Conservation (phyloP, 345 rosid species). For the Aquilaria yunnanensis region DNA sequence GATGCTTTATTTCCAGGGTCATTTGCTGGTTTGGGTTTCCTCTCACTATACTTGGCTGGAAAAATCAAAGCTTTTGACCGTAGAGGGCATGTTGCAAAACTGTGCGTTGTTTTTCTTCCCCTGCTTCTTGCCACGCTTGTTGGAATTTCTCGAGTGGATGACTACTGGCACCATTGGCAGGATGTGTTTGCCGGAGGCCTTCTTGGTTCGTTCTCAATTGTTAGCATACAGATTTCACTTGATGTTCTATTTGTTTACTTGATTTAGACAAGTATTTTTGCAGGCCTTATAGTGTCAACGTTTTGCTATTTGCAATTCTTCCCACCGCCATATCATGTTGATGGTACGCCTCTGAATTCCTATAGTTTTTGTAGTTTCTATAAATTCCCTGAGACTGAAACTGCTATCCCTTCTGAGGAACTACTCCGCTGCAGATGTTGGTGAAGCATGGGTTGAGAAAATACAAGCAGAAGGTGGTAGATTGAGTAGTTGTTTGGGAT, state of each 20-base stretch:
- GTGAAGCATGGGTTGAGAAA: background rate
- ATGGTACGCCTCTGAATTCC: constrained; percentile 28
- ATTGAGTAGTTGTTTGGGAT: background rate
- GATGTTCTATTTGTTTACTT: constrained; percentile 1
- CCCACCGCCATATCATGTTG: constrained; percentile 54
- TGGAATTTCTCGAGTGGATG: constrained; percentile 77
- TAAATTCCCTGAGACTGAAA: background rate
- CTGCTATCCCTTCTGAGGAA: background rate
- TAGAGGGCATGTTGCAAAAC: constrained; percentile 68
- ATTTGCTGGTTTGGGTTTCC: constrained; percentile 58
- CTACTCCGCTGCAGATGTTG: background rate
- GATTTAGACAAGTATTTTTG: constrained; percentile 7
- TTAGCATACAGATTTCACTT: constrained; percentile 7
- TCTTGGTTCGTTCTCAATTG: constrained; percentile 35
- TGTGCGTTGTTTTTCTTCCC: constrained; percentile 59
- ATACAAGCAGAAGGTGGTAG: no score
- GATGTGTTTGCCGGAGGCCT: constrained; percentile 82
- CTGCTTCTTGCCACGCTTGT: constrained; percentile 60
- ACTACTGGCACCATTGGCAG: constrained; percentile 90
- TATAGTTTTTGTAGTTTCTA: background rate
- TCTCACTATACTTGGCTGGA: constrained; percentile 61
- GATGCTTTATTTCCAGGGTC: constrained; percentile 38
- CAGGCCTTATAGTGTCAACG: constrained; percentile 54
- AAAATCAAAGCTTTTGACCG: constrained; percentile 62
- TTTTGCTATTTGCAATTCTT: constrained; percentile 74